A percentile compares a stretch with the other conserved stretches of the same genome.
Conservation (phyloP, 306 rosid species). For the Dryas octopetala region DNA sequence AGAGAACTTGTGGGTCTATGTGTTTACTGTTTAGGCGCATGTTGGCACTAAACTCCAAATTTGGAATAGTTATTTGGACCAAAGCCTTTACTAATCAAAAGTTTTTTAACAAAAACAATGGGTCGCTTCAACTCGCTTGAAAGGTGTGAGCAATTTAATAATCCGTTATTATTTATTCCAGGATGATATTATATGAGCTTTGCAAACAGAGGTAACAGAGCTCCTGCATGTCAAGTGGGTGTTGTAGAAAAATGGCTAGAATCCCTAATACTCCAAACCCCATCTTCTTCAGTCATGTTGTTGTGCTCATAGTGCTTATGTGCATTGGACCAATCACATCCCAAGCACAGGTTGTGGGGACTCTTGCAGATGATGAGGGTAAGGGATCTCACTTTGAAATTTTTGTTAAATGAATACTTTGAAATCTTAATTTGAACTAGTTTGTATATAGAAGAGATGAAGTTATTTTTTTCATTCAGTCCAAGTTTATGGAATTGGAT, state of each 20-base stretch:
- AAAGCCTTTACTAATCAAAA: neutral
- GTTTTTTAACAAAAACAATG: neutral
- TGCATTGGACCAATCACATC: slow-evolving; percentile 14
- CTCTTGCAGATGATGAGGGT: slow-evolving; percentile 32
- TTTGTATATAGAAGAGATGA: neutral
- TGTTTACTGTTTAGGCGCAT: too few relatives aligned
- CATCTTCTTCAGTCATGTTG: neutral
- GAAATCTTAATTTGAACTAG: neutral
- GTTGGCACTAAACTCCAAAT: too few relatives aligned
- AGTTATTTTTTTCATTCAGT: neutral
- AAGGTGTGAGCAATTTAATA: neutral
- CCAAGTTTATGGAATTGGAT: neutral
- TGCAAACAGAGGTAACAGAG: neutral
- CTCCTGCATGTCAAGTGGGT: neutral
- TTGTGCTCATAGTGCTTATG: neutral
- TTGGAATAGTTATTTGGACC: neutral
- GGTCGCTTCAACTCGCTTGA: neutral
- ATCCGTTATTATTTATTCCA: neutral
- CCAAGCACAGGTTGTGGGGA: slow-evolving; percentile 12
- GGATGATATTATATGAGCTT: neutral
- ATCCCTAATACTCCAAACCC: neutral
- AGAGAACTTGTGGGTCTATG: too few relatives aligned
- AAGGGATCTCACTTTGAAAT: neutral
- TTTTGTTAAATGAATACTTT: neutral
- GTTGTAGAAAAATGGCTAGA: slow-evolving; percentile 9